Evolutionary conservation across 352 stramenopile species (phyloP).

Genomic region (Pythium insidiosum): DNA sequence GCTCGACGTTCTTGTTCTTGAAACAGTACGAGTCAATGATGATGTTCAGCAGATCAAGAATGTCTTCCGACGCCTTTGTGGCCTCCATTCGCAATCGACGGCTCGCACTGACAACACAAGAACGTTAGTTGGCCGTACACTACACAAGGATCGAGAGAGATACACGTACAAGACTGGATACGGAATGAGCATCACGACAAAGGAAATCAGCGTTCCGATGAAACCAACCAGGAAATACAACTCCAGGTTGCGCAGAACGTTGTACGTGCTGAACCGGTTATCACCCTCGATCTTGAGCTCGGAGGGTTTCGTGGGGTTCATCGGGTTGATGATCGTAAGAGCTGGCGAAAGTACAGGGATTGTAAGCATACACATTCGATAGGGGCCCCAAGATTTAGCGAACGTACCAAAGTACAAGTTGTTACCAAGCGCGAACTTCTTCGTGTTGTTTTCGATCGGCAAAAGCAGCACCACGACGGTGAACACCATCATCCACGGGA

Average conservation of each 20-base stretch:
- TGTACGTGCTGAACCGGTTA: constrained; percentile 38
- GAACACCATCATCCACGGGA: constrained; percentile 75
- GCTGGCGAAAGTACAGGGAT: constrained; percentile 18
- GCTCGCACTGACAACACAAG: constrained; percentile 33
- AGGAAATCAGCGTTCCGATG: constrained; percentile 54
- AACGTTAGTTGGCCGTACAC: not conserved
- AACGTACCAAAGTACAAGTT: constrained; percentile 75
- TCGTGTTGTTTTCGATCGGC: constrained; percentile 75
- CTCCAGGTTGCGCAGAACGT: constrained; percentile 66
- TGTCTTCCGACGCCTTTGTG: constrained; percentile 31
- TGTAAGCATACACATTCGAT: not conserved
- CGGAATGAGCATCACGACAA: constrained; percentile 67
- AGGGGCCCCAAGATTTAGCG: not conserved
- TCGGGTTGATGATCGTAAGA: constrained; percentile 66
- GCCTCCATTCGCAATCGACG: constrained; percentile 41
- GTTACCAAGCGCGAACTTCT: constrained; percentile 78
- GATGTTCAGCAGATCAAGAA: constrained; percentile 69
- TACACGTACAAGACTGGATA: constrained; percentile 75
- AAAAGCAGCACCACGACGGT: constrained; percentile 51
- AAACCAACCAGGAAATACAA: constrained; percentile 77
- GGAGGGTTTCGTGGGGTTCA: constrained; percentile 31
- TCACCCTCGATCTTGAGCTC: constrained; percentile 44
- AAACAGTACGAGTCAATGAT: constrained; percentile 84
- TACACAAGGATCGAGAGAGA: not conserved
- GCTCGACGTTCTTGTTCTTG: constrained; percentile 80